phyloP scores from a whole-genome alignment of 2,329 filamentous ascomycete genomes.

The Fusarium lyarnte region DNA sequence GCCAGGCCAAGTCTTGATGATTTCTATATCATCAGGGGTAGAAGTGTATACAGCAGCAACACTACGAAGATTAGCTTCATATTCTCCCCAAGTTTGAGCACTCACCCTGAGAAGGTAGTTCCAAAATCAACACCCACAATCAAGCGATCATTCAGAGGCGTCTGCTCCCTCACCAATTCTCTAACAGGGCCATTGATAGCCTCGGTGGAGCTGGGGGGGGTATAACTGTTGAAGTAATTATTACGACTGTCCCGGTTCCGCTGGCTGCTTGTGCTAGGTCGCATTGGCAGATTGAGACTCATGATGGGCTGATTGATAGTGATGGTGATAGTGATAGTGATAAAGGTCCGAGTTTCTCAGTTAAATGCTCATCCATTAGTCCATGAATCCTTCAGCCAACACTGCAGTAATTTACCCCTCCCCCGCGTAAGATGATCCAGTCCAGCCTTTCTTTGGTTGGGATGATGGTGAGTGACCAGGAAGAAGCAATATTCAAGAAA shows the following conservation, averaged over 20 bases:
- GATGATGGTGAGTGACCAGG: neutral
- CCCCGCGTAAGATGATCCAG: slow-evolving; percentile 30
- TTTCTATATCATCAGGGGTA: slow-evolving; percentile 81
- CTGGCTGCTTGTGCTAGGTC: slow-evolving; percentile 56
- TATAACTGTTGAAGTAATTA: slow-evolving; percentile 66
- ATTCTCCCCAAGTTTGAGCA: slow-evolving; percentile 16
- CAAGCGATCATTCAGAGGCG: slow-evolving; percentile 67
- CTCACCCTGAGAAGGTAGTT: slow-evolving; percentile 82
- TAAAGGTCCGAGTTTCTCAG: slow-evolving; percentile 9
- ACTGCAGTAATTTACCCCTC: slow-evolving; percentile 37
- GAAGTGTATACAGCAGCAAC: slow-evolving; percentile 79
- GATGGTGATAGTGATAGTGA: neutral
- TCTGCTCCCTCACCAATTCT: slow-evolving; percentile 63
- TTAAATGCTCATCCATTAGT: slow-evolving; percentile 12
- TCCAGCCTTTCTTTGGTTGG: slow-evolving; percentile 4
- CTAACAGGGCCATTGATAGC: slow-evolving; percentile 70
- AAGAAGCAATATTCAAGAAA: neutral
- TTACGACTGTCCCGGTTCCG: slow-evolving; percentile 63
- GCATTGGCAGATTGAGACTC: slow-evolving; percentile 63
- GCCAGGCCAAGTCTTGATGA: slow-evolving; percentile 86
- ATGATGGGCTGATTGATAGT: slow-evolving; percentile 46
- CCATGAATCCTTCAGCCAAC: slow-evolving; percentile 23
- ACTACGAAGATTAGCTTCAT: slow-evolving; percentile 33
- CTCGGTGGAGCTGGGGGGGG: slow-evolving; percentile 66
- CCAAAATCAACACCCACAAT: slow-evolving; percentile 86